A percentile compares a stretch with the other conserved stretches of the same genome.
phyloP scores from a whole-genome alignment of 257 asterid genomes.

The Solanum etuberosum region DNA sequence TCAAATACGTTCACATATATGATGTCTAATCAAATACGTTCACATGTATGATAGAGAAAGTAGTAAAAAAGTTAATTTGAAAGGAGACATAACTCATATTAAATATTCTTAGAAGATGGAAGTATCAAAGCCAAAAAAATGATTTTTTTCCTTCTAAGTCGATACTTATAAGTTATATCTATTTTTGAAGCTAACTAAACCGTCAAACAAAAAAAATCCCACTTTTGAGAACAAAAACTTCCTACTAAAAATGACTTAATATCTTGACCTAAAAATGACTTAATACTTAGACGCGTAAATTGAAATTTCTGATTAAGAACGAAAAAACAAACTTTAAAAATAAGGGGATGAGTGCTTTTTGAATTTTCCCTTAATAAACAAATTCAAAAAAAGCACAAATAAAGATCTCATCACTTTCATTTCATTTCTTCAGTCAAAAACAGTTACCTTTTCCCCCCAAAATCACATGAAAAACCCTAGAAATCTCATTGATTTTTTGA shows the following conservation, averaged over 20 bases:
- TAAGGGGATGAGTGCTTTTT: neutral
- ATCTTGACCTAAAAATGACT: neutral
- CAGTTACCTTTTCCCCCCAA: neutral
- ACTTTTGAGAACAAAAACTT: too few relatives aligned
- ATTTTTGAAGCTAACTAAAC: too few relatives aligned
- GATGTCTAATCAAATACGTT: neutral
- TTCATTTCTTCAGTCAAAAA: neutral
- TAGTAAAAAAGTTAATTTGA: too few relatives aligned
- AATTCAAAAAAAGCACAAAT: neutral
- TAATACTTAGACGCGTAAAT: neutral
- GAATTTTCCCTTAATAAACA: neutral
- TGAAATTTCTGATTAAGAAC: neutral
- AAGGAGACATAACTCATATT: neutral
- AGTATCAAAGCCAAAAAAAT: neutral
- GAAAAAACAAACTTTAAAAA: too few relatives aligned
- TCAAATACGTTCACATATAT: neutral
- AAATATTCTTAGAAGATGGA: neutral
- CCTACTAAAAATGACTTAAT: too few relatives aligned
- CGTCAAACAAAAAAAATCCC: too few relatives aligned
- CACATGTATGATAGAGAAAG: too few relatives aligned
- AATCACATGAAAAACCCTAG: neutral
- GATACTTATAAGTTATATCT: too few relatives aligned
- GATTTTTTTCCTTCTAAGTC: too few relatives aligned
- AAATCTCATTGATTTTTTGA: neutral
- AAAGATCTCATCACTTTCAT: neutral